Percentiles rank a stretch among this genome's conserved stretches.
phyloP scores from a whole-genome alignment of 257 asterid genomes.

The Nicotiana tabacum region DNA sequence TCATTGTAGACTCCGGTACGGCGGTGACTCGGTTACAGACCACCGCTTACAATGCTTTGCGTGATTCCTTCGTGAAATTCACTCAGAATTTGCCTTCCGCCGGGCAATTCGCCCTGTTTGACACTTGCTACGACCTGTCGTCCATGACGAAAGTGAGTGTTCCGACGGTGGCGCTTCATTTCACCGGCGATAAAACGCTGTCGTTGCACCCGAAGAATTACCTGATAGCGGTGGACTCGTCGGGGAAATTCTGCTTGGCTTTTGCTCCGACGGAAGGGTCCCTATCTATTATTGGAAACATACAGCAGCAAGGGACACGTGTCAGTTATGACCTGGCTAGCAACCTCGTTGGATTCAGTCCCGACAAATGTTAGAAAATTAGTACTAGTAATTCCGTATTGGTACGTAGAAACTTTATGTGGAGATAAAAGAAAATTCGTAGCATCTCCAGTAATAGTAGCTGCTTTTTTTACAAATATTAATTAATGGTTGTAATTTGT shows the following conservation, averaged over 20 bases:
- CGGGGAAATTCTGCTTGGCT: conserved; percentile 65
- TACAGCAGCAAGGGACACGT: conserved; percentile 91
- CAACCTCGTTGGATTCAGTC: conserved; percentile 54
- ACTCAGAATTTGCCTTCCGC: conserved; percentile 22
- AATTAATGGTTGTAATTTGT: not conserved
- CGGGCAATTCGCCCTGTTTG: conserved; percentile 45
- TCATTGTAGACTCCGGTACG: conserved; percentile 87
- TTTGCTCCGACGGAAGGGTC: conserved; percentile 56
- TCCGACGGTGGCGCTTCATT: conserved; percentile 58
- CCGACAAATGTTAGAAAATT: conserved; percentile 52
- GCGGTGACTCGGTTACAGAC: conserved; percentile 65
- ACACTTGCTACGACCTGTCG: conserved; percentile 69
- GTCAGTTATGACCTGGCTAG: conserved; percentile 58
- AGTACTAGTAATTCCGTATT: not conserved
- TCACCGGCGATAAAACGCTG: conserved; percentile 42
- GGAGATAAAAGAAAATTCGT: not conserved
- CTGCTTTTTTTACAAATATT: not conserved
- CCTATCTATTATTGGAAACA: conserved; percentile 68
- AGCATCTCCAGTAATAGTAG: not conserved
- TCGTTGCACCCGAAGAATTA: conserved; percentile 46
- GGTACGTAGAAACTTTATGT: too few relatives aligned
- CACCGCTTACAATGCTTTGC: conserved; percentile 40
- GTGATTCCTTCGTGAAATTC: conserved; percentile 41
- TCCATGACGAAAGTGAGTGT: conserved; percentile 35
- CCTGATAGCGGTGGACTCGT: conserved; percentile 53